Base-by-base conservation (phyloP, 306 rosid species). In the Luffa aegyptiaca region DNA sequence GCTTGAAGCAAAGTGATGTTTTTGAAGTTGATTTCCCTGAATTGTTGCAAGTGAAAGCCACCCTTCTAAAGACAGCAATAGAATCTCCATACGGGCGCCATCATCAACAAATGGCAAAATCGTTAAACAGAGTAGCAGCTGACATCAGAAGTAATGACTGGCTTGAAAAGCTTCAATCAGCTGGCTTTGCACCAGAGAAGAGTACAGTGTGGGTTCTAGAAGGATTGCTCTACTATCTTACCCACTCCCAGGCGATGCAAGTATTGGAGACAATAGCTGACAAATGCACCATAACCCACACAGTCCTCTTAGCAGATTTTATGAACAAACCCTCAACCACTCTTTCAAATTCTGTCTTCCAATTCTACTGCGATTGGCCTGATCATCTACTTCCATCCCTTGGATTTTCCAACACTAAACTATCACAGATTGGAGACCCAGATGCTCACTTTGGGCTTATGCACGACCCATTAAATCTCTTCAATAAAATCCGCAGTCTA, bases 361-460 rank as follows among this genome's bases (percentile, higher is more conserved):
- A 91, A 81, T 92, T 95, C 89, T 95, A 95, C 84, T 88, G 99
- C 81, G 99, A 95, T 83, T 95, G 99, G 97, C 99, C 98, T 4
- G 99, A 92, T 59, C 93, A 91, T 77, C 97, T 95, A 82, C 86
- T 95, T 49, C 99, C 99, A 81, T 90, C 97, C 55, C 88, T 95
- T 48, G 99, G 97, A 36, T 95, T 92, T 85, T 72, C 89, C 39
- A 83, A 81, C 45, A 97, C 93, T 35, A 88, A 82, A 76, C 97
- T 95, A 78, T 92, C 99, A 48, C 99, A 95, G 81, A 95, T 92
- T 86, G 98, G 97, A 26, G 98, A 95, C 61, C 97, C 97, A 75
- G 98, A 95, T 86, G 98, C 98, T 58, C 87, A 92, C 87, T 95
- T 95, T 80, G 98, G 97, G 56, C 90, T 95, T 74, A 61, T 91